Conservation (phyloP, 202 grass and related monocot genomes). For the Zizania palustris region DNA sequence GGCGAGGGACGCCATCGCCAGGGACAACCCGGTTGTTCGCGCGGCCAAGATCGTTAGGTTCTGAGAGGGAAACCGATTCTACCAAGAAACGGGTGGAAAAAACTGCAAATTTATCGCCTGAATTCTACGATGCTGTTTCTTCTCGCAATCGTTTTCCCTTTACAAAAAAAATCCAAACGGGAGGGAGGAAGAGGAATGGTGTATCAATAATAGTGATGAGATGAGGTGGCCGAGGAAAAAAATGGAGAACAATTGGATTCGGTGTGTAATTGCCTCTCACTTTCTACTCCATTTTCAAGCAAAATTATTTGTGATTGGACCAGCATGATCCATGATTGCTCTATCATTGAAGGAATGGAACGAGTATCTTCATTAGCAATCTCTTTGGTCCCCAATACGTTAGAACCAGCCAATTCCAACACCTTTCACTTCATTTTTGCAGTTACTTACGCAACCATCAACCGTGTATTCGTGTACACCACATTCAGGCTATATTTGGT, state of each 20-base stretch:
- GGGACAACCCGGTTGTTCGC: constrained; percentile 71
- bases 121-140: constrained; percentile 39
- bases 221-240: constrained; percentile 31
- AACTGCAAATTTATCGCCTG: neutral
- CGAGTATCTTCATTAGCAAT: constrained; percentile 7
- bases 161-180: neutral
- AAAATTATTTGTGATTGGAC: neutral
- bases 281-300: neutral
- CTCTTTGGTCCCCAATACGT: neutral
- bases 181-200: constrained; percentile 41
- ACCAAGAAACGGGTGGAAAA: neutral
- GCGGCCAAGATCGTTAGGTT: constrained; percentile 70
- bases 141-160: constrained; percentile 40
- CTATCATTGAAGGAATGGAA: constrained; percentile 36
- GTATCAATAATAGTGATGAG: constrained; percentile 8
- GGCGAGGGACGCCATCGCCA: constrained; percentile 57
- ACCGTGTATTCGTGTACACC: too few relatives aligned
- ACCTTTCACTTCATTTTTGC: neutral
- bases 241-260: constrained; percentile 30
- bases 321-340: constrained; percentile 1
- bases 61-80: neutral
- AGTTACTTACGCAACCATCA: neutral
- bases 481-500: too few relatives aligned
- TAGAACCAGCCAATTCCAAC: neutral
- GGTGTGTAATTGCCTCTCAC: constrained; percentile 28